Evolutionary conservation across 176 grass and related monocot species (phyloP).

Genomic region (Carex scoparia): DNA sequence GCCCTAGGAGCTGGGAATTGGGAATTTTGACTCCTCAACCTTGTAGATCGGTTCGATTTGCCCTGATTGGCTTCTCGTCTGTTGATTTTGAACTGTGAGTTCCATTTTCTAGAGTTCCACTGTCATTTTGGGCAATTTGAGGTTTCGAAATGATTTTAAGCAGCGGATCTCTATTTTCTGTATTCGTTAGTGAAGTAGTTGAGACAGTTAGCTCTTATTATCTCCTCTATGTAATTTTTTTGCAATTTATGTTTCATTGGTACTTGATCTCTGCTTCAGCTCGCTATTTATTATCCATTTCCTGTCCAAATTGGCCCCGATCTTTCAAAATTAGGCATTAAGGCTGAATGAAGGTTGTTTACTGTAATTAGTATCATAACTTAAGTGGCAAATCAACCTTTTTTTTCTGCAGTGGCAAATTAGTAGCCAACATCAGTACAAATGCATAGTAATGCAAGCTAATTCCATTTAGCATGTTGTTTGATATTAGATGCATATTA

Average conservation of each 20-base stretch:
- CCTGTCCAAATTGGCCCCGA: constrained; percentile 1
- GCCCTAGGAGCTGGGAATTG: constrained; percentile 11
- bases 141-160: constrained; percentile 4
- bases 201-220: constrained; percentile 8
- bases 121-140: background rate
- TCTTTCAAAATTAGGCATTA: constrained; percentile 25
- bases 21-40: background rate
- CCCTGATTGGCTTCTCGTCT: constrained; percentile 8
- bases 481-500: background rate
- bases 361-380: constrained; percentile 22
- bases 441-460: background rate
- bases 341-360: background rate
- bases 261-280: constrained; percentile 33
- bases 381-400: background rate
- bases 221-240: constrained; percentile 7
- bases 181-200: constrained; percentile 15
- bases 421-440: constrained; percentile 7
- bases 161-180: constrained; percentile 4
- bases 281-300: constrained; percentile 17
- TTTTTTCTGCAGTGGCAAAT: background rate
- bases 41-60: constrained; percentile 38
- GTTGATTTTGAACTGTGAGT: constrained; percentile 10
- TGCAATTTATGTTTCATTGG: constrained; percentile 12
- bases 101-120: constrained; percentile 6
- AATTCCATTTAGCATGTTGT: background rate